Evolutionary conservation across 805 yeast genomes (phyloP), one percentile per base, ranked within the genome.

Genomic region (Spathaspora gorwiae): DNA sequence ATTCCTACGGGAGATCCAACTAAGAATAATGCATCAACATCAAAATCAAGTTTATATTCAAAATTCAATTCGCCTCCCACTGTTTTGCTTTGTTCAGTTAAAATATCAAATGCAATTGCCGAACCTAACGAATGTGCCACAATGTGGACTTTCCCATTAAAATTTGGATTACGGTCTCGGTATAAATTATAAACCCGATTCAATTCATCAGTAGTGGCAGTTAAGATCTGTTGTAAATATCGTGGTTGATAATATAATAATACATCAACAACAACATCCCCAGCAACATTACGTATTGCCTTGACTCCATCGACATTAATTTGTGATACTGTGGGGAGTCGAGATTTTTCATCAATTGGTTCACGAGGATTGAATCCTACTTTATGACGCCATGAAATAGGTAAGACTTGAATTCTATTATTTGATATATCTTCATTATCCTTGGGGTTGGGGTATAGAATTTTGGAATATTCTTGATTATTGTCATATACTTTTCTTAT

Each of bases 121-220:
- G 96, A 84, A 0, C 99, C 99, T 32, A 92, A 68, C 0, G 98
- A 92, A 62, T 92, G 99, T 1, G 97, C 98, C 47, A 90, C 68
- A 1, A 92, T 62, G 53, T 92, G 90, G 0, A 92, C 82, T 51
- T 83, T 79, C 0, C 96, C 96, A n/a, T 80, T 70, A 62, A 87
- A 87, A 14, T 72, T 64, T 0, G 95, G 95, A 51, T 90, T 81
- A 40, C 76, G 66, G 42, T 80, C 73, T 47, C 72, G 63, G 61
- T 81, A 92, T 31, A 75, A 62, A 5, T 70, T 62, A 60, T 80
- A 86, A 1, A 83, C 78, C 1, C 72, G 55, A 61, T 90, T 90
- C 38, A 89, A 72, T 49, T 85, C 84, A 4, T 55, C 51, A 6
- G 78, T 76, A 1, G 89, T 96, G 11, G 76, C 79, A 5, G 69